Conservation (phyloP, 345 rosid species). For the Pseudoturritis turrita region DNA sequence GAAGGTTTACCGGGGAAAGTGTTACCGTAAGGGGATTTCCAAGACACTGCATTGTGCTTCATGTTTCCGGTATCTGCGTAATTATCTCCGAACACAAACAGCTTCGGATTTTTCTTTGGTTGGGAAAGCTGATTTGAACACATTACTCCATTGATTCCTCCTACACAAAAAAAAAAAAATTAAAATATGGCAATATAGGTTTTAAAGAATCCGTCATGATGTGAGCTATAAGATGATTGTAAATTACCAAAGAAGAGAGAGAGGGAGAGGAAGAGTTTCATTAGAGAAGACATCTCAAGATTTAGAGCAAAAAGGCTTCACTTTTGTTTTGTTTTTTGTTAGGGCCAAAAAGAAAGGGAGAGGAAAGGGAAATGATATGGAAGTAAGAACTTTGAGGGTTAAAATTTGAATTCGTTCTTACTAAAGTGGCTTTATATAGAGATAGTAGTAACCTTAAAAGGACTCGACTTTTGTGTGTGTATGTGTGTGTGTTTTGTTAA, state of each 20-base stretch:
- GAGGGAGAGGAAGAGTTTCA: background rate
- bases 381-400: background rate
- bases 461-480: too few species aligned
- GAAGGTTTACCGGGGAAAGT: constrained; percentile 46
- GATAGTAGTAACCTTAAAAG: too few species aligned
- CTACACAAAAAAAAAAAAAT: background rate
- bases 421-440: too few species aligned
- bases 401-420: too few species aligned
- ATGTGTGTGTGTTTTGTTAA: too few species aligned
- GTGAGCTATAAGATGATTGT: background rate
- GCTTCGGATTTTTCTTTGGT: constrained; percentile 20
- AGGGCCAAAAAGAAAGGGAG: background rate
- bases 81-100: constrained; percentile 50
- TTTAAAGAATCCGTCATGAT: background rate
- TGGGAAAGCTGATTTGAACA: background rate
- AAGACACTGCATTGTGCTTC: constrained; percentile 11
- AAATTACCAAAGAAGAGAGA: constrained; percentile 8
- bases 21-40: constrained; percentile 47
- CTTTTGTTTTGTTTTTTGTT: background rate
- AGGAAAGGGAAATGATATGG: background rate
- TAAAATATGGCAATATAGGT: background rate
- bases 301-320: background rate
- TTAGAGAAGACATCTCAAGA: background rate
- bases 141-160: background rate
- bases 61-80: constrained; percentile 54